Evolutionary conservation across 352 stramenopile species (phyloP).

Genomic region (Plasmopara muralis): DNA sequence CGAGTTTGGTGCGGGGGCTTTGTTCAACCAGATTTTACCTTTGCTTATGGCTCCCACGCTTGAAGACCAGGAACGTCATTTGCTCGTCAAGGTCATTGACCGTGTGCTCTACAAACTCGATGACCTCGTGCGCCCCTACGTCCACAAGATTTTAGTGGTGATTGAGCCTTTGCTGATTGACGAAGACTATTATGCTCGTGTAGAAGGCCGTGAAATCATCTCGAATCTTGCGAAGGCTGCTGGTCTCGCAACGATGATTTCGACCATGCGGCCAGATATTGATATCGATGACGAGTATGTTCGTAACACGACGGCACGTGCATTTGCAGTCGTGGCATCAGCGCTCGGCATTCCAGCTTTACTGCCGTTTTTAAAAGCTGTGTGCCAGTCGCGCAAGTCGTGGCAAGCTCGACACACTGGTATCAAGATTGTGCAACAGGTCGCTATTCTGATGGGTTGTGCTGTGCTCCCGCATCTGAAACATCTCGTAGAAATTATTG

Average conservation of each 20-base stretch:
- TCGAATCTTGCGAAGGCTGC: constrained; percentile 98
- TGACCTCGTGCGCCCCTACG: constrained; percentile 97
- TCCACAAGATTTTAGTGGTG: constrained; percentile 99
- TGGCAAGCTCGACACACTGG: constrained; percentile 99
- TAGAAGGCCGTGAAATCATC: constrained; percentile 99
- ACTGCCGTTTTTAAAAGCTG: constrained; percentile 98
- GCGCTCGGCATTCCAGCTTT: constrained; percentile 96
- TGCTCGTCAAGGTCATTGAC: constrained; percentile 99
- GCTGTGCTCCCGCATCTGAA: constrained; percentile 97
- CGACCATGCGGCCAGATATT: constrained; percentile 98
- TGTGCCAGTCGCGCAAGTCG: constrained; percentile 96
- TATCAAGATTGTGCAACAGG: constrained; percentile 99
- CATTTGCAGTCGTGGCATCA: constrained; percentile 98
- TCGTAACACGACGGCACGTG: constrained; percentile 96
- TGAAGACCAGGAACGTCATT: constrained; percentile 98
- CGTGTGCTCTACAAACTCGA: constrained; percentile 99
- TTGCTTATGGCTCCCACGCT: constrained; percentile 98
- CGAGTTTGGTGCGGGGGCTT: constrained; percentile 92
- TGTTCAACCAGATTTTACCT: constrained; percentile 99
- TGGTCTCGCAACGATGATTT: constrained; percentile 99
- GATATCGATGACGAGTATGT: constrained; percentile 99
- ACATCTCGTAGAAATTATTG: constrained; percentile 97
- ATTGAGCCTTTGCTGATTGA: constrained; percentile 99
- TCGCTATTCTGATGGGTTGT: constrained; percentile 98
- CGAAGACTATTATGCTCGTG: constrained; percentile 98